Evolutionary conservation across 371 early-diverging fungal genomes (phyloP).

Genomic region (Homolaphlyctis polyrhiza): DNA sequence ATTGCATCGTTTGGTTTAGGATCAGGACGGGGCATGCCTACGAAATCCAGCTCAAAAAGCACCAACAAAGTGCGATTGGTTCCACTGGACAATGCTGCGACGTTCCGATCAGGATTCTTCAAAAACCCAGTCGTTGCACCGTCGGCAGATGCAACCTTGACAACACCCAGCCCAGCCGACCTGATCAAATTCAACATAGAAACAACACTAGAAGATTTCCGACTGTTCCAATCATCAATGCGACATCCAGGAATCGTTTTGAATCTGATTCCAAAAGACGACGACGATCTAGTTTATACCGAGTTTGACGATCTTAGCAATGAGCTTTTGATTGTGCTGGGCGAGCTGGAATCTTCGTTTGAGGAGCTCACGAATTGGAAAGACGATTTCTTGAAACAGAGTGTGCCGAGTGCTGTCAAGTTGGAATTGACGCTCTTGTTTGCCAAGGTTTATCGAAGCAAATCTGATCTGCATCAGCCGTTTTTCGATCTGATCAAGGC

Average conservation of each 20-base stretch:
- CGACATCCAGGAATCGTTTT: constrained; percentile 30
- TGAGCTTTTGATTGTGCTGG: constrained; percentile 31
- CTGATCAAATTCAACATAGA: background rate
- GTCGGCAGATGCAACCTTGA: too few relatives aligned
- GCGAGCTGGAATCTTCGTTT: constrained; percentile 38
- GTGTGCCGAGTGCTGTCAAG: constrained; percentile 39
- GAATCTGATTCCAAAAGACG: constrained; percentile 23
- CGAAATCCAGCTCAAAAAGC: background rate
- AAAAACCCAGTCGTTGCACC: too few relatives aligned
- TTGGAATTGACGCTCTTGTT: constrained; percentile 41
- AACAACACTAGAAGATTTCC: constrained; percentile 20
- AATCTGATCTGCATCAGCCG: constrained; percentile 47
- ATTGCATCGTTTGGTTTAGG: too few relatives aligned
- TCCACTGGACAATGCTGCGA: background rate
- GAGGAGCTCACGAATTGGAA: constrained; percentile 49
- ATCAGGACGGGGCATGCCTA: too few relatives aligned
- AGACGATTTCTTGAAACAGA: constrained; percentile 39
- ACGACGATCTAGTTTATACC: constrained; percentile 22
- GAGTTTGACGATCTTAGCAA: constrained; percentile 38
- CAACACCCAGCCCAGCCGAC: background rate
- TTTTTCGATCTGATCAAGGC: constrained; percentile 45
- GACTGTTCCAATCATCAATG: constrained; percentile 17
- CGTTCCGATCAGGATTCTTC: too few relatives aligned
- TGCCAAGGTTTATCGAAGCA: constrained; percentile 39
- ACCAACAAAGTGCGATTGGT: background rate